Evolutionary conservation across 2,329 filamentous ascomycete genomes (phyloP).

Genomic region (Aspergillus sp.): DNA sequence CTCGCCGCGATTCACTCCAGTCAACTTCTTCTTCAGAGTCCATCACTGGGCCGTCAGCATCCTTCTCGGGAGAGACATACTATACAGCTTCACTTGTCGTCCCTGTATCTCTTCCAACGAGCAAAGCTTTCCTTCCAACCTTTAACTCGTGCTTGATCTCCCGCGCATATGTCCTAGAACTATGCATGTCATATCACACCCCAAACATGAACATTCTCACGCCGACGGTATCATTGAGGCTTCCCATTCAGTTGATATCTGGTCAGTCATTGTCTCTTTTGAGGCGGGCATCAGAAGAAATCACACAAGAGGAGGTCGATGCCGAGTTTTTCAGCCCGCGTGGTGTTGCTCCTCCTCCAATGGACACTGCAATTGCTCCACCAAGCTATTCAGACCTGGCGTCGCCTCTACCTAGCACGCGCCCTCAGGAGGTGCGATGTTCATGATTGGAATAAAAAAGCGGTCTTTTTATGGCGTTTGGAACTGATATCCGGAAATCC

Average conservation of each 20-base stretch:
- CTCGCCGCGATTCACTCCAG: constrained; percentile 29
- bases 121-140: constrained; percentile 64
- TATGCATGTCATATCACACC: constrained; percentile 57
- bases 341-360: constrained; percentile 10
- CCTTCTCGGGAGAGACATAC: constrained; percentile 50
- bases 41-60: constrained; percentile 34
- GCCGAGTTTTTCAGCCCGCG: constrained; percentile 24
- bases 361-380: not conserved
- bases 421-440: constrained; percentile 1
- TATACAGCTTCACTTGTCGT: constrained; percentile 65
- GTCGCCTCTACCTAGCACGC: not conserved
- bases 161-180: constrained; percentile 62
- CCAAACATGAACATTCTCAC: constrained; percentile 44
- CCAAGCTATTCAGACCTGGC: constrained; percentile 5
- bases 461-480: not conserved
- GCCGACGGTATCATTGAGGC: constrained; percentile 40
- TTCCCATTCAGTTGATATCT: constrained; percentile 46
- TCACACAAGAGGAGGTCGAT: constrained; percentile 21
- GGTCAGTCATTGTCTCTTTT: constrained; percentile 17
- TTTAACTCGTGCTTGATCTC: constrained; percentile 69
- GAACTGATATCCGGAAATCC: not conserved
- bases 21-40: constrained; percentile 31
- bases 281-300: constrained; percentile 6
- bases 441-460: not conserved
- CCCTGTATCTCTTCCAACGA: constrained; percentile 61